phyloP scores from a whole-genome alignment of 257 asterid genomes.

The Solanum neorickii region DNA sequence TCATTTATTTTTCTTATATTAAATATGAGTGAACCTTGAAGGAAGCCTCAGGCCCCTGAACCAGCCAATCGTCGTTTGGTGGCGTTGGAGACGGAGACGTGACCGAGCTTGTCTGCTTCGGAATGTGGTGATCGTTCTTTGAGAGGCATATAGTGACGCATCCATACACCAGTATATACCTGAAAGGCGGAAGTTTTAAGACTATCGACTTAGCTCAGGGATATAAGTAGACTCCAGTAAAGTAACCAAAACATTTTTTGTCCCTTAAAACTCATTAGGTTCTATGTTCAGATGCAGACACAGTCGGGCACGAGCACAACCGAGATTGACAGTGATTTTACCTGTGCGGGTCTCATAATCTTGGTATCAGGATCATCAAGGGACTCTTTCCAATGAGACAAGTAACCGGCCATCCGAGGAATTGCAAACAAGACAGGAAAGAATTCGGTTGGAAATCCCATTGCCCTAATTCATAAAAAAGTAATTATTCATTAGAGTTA shows the following conservation, averaged over 20 bases:
- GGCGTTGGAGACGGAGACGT: conserved; percentile 78
- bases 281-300: neutral
- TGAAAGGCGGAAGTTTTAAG: conserved; percentile 7
- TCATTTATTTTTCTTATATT: neutral
- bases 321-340: neutral
- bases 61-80: conserved; percentile 90
- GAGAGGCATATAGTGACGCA: conserved; percentile 63
- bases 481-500: neutral
- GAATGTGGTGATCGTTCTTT: conserved; percentile 39
- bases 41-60: conserved; percentile 39
- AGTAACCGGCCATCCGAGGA: conserved; percentile 98
- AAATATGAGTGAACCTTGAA: neutral
- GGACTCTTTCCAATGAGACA: conserved; percentile 97
- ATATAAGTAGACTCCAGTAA: neutral
- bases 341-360: conserved; percentile 99
- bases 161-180: conserved; percentile 96
- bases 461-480: conserved; percentile 47
- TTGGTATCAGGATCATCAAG: conserved; percentile 93
- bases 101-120: conserved; percentile 67
- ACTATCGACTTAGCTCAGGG: neutral
- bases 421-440: conserved; percentile 88
- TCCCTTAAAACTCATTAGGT: neutral
- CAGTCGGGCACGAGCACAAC: neutral
- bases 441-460: conserved; percentile 98
- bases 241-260: neutral